Percentiles rank a stretch among this genome's conserved stretches.
These are phyloP conservation scores for Nicotiana knightiana DNA, from an alignment of 257 asterid genomes.

Conservation along the genomic window DNA sequence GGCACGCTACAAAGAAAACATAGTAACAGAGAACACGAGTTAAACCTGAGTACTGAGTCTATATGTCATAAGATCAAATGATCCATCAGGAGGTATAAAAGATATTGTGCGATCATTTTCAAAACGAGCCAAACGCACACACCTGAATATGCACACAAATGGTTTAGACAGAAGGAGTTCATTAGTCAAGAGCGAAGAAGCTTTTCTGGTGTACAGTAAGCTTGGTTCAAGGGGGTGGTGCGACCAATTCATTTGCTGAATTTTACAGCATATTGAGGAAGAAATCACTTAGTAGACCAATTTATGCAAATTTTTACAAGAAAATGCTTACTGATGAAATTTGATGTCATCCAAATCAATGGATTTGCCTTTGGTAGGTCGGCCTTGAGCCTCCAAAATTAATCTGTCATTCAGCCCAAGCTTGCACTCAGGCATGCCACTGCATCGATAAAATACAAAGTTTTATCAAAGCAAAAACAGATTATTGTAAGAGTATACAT, in stretches of 20 bases:
- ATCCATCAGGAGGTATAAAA: constrained; percentile 97
- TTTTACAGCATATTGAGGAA: not conserved
- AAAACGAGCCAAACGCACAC: constrained; percentile 95
- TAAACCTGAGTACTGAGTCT: constrained; percentile 97
- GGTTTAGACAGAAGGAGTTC: not conserved
- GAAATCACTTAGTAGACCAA: not conserved
- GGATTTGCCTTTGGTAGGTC: constrained; percentile 89
- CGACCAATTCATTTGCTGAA: not conserved
- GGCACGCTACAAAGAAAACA: not conserved
- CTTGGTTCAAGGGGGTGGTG: not conserved
- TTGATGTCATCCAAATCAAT: constrained; percentile 97
- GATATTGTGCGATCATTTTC: constrained; percentile 96
- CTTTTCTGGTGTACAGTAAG: not conserved
- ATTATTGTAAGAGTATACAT: not conserved
- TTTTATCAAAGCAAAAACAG: not conserved
- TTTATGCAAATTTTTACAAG: not conserved
- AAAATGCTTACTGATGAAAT: constrained; percentile 82
- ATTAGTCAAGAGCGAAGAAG: no score
- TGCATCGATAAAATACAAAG: constrained; percentile 26
- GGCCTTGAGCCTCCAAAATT: constrained; percentile 94
- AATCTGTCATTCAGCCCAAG: constrained; percentile 96
- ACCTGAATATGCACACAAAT: constrained; percentile 41
- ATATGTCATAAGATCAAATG: constrained; percentile 99
- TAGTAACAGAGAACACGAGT: not conserved
- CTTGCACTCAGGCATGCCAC: constrained; percentile 99